Evolutionary conservation across 2,329 filamentous ascomycete species (phyloP).

Genomic region (Fusarium nisikadoi): DNA sequence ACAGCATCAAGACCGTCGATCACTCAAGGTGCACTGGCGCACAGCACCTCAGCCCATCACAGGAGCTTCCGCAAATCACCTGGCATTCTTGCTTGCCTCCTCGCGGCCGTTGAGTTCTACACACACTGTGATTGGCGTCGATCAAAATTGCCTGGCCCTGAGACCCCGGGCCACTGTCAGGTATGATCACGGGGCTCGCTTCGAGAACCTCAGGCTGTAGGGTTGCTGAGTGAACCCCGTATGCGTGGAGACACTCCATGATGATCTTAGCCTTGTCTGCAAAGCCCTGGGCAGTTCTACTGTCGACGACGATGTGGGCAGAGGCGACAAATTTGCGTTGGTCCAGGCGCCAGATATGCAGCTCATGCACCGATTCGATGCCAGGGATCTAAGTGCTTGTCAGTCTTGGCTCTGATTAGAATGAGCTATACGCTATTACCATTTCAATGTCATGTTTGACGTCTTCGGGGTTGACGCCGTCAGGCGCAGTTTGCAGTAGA

Average conservation of each 20-base stretch:
- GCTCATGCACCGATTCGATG: slow-evolving; percentile 73
- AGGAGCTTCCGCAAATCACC: slow-evolving; percentile 62
- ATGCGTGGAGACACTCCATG: slow-evolving; percentile 76
- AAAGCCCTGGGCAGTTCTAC: slow-evolving; percentile 67
- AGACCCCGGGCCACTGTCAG: slow-evolving; percentile 12
- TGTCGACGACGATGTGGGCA: slow-evolving; percentile 73
- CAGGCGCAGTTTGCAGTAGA: slow-evolving; percentile 73
- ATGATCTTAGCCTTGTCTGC: slow-evolving; percentile 69
- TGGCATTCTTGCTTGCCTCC: slow-evolving; percentile 55
- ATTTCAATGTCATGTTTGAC: slow-evolving; percentile 76
- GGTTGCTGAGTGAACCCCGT: slow-evolving; percentile 77
- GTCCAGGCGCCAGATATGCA: slow-evolving; percentile 79
- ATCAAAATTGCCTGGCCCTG: slow-evolving; percentile 18
- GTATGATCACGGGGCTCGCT: slow-evolving; percentile 18
- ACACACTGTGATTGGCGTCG: slow-evolving; percentile 10
- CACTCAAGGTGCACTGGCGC: slow-evolving; percentile 32
- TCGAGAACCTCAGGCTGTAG: slow-evolving; percentile 70
- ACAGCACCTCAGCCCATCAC: slow-evolving; percentile 64
- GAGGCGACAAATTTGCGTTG: slow-evolving; percentile 76
- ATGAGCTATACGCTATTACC: slow-evolving; percentile 48
- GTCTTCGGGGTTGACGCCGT: slow-evolving; percentile 67
- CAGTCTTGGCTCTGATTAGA: slow-evolving; percentile 6
- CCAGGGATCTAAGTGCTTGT: slow-evolving; percentile 66
- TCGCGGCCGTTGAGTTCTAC: slow-evolving; percentile 25
- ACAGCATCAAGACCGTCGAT: slow-evolving; percentile 26